phyloP scores from a whole-genome alignment of 129 eudicot species.

The Helichrysum umbraculigerum region DNA sequence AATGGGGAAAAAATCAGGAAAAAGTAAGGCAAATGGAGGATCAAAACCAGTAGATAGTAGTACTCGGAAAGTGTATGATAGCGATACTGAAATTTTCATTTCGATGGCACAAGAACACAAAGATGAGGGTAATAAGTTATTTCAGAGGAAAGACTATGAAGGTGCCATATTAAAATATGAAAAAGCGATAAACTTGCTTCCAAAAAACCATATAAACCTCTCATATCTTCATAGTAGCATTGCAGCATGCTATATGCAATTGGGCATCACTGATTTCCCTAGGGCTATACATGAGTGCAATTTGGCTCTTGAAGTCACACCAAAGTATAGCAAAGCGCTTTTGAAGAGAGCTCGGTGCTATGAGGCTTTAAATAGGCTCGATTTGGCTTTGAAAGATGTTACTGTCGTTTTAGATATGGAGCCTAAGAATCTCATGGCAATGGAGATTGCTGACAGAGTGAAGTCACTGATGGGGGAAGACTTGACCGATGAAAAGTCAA shows the following conservation, averaged over 20 bases:
- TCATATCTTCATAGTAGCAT: conserved; percentile 68
- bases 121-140: conserved; percentile 81
- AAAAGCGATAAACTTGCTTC: conserved; percentile 77
- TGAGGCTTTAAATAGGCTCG: conserved; percentile 66
- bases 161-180: conserved; percentile 80
- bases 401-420: conserved; percentile 60
- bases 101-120: conserved; percentile 72
- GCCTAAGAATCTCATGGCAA: conserved; percentile 78
- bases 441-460: conserved; percentile 67
- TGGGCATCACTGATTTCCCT: conserved; percentile 78
- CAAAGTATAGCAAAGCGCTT: conserved; percentile 83
- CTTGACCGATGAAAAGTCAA: conserved; percentile 28
- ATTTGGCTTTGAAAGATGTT: conserved; percentile 72
- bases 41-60: conserved; percentile 35
- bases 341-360: conserved; percentile 89
- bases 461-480: conserved; percentile 32
- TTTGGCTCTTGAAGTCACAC: conserved; percentile 84
- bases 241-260: conserved; percentile 90
- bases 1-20: conserved; percentile 68
- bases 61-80: conserved; percentile 47
- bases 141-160: conserved; percentile 71
- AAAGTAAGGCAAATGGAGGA: conserved; percentile 39
- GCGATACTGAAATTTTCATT: conserved; percentile 66
- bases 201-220: conserved; percentile 63
- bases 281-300: conserved; percentile 86